Base-by-base conservation (phyloP, 331 rosid genomes). In the Saraca asoca region DNA sequence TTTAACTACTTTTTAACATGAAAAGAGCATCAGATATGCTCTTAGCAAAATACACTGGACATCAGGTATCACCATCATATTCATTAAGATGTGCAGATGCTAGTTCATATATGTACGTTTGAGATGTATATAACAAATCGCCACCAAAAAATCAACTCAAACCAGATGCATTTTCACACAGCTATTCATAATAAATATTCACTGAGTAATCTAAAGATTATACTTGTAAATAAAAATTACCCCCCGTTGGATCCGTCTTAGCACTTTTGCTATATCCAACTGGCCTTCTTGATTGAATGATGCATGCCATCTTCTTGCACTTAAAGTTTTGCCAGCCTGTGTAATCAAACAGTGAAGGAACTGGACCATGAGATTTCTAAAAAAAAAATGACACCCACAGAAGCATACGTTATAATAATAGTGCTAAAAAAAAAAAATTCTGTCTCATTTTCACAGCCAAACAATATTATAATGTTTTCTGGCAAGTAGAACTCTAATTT, bases 271-370 rank as follows among this genome's bases (percentile, higher is more conserved):
- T 43, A 92, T 92, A 69, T 89, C 91, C 82, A 92, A 75, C 58
- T 72, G 93, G 62, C 98, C 98, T 10, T 87, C 96, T 69, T 62
- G 66, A 51, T 87, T 67, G 69, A 92, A 92, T 62, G 98, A 86
- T 53, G 93, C 86, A 20, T 83, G 71, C 96, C 96, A 92, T 71
- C 98, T 87, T 76, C 96, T 85, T 71, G 79, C 75, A 70, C 95
- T 89, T 54, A 92, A 88, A 70, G 98, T 92, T 81, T 87, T 92
- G 60, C 98, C 98, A 43, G 93, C 85, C 98, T 92, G 86, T 14
- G 55, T 48, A 72, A 79, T 67, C 59, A 65, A 57, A 79, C 19
- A 67, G 43, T 55, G 67, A 43, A 42, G 15, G 41, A 58, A 18
- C 60, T 53, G 57, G 18, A 53, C 19, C 33, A 44, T 2, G 7